phyloP scores from a whole-genome alignment of 352 stramenopile species.

The Ophiocytium majus region DNA sequence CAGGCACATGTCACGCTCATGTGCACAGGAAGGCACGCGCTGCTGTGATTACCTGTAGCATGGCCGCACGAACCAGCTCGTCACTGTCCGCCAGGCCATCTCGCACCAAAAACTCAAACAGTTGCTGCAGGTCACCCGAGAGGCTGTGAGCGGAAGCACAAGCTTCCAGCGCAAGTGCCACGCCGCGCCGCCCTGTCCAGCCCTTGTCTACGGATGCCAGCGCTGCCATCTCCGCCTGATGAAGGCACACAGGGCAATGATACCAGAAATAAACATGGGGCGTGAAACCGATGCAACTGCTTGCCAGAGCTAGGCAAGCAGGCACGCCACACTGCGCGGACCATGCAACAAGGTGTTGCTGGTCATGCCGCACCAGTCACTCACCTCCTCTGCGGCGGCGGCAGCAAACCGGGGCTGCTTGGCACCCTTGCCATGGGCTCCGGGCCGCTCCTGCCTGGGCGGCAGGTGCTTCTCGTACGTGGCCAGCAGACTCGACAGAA shows the following conservation, averaged over 20 bases:
- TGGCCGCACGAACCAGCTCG: conserved; percentile 42
- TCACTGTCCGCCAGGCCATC: conserved; percentile 51
- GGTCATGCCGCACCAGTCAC: no score
- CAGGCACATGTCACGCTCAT: no score
- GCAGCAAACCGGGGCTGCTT: conserved; percentile 20
- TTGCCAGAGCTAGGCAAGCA: no score
- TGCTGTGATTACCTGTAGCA: conserved; percentile 47
- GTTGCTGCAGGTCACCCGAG: conserved; percentile 31
- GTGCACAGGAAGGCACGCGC: no score
- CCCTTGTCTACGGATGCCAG: neutral
- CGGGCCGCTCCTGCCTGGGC: neutral
- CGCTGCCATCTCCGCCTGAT: conserved; percentile 15
- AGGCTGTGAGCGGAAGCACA: conserved; percentile 25
- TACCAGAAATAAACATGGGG: no score
- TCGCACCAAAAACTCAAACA: conserved; percentile 56
- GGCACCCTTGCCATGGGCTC: neutral
- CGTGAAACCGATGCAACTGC: no score
- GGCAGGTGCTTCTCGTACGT: neutral
- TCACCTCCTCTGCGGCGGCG: conserved; percentile 20
- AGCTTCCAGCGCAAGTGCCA: conserved; percentile 19
- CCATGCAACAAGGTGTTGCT: no score
- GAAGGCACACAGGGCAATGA: no score
- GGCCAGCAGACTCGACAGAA: conserved; percentile 8
- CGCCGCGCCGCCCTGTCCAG: neutral
- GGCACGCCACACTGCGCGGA: no score